Evolutionary conservation across 1,284 basidiomycete genomes (phyloP).

Genomic region (Ganoderma boninense): DNA sequence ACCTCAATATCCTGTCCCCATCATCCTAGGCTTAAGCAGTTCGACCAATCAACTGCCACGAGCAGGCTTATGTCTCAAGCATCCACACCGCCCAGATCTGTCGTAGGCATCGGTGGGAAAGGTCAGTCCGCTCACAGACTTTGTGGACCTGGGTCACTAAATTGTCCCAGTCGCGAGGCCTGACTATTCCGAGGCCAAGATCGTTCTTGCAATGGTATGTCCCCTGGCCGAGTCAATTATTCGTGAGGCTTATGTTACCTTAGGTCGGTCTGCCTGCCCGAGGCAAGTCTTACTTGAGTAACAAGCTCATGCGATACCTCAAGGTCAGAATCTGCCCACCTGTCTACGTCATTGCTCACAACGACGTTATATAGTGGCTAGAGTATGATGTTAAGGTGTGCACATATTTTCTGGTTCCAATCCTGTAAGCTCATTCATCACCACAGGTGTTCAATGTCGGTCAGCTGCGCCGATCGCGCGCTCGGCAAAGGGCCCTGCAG

Average conservation of each 20-base stretch:
- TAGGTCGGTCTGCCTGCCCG: slow-evolving; percentile 85
- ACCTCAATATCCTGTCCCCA: background rate
- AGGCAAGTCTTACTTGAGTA: slow-evolving; percentile 87
- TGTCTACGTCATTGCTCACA: slow-evolving; percentile 8
- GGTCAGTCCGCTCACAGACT: slow-evolving; percentile 50
- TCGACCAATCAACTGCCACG: slow-evolving; percentile 75
- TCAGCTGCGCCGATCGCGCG: slow-evolving; percentile 90
- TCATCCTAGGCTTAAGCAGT: slow-evolving; percentile 73
- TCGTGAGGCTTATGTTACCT: slow-evolving; percentile 38
- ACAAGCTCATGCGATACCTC: slow-evolving; percentile 85
- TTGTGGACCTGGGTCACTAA: slow-evolving; percentile 4
- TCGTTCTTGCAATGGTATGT: slow-evolving; percentile 95
- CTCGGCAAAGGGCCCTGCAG: slow-evolving; percentile 80
- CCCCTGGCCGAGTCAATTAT: slow-evolving; percentile 41
- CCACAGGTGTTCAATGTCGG: slow-evolving; percentile 97
- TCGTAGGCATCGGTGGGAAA: slow-evolving; percentile 85
- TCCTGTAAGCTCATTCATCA: slow-evolving; percentile 15
- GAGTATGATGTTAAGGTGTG: slow-evolving; percentile 95
- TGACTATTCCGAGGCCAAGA: slow-evolving; percentile 98
- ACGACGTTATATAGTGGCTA: slow-evolving; percentile 85
- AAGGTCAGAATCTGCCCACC: slow-evolving; percentile 54
- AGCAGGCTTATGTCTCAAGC: slow-evolving; percentile 74
- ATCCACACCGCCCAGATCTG: slow-evolving; percentile 77
- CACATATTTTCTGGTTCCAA: background rate
- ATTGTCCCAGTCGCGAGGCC: slow-evolving; percentile 83